These are phyloP conservation scores for Medicago truncatula DNA, from an alignment of 306 rosid genomes.

Conservation along the genomic window DNA sequence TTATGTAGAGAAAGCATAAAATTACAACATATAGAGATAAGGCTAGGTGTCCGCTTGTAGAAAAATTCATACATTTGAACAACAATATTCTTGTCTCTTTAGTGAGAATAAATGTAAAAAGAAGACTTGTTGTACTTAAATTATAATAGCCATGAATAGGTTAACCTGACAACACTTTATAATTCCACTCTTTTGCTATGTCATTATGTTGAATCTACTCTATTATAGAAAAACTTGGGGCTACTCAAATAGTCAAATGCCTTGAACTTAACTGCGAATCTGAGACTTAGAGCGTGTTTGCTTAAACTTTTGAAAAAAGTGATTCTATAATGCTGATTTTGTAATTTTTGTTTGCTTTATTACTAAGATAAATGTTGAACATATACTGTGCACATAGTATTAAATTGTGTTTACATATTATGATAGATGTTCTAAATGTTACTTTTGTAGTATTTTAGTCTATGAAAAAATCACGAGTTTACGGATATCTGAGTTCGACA, in stretches of 20 bases:
- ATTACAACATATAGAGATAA: slow-evolving; percentile 4
- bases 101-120: neutral
- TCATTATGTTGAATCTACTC: neutral
- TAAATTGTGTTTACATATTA: neutral
- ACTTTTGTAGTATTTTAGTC: neutral
- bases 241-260: slow-evolving; percentile 1
- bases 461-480: neutral
- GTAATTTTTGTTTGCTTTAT: neutral
- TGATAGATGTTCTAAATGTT: neutral
- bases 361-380: neutral
- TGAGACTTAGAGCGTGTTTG: no score
- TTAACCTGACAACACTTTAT: neutral
- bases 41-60: neutral
- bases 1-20: slow-evolving; percentile 19
- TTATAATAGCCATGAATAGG: neutral
- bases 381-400: neutral
- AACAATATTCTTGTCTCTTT: neutral
- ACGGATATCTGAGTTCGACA: neutral
- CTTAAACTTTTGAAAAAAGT: neutral
- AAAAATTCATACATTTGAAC: neutral
- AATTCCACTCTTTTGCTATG: neutral
- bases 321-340: neutral
- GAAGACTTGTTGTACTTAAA: slow-evolving; percentile 1
- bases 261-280: neutral
- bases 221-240: slow-evolving; percentile 6